A percentile compares a stretch with the other conserved stretches of the same genome.
These are phyloP conservation scores for Fusarium cyanostomum DNA, from an alignment of 2,329 filamentous ascomycete species.

Conservation along the genomic window DNA sequence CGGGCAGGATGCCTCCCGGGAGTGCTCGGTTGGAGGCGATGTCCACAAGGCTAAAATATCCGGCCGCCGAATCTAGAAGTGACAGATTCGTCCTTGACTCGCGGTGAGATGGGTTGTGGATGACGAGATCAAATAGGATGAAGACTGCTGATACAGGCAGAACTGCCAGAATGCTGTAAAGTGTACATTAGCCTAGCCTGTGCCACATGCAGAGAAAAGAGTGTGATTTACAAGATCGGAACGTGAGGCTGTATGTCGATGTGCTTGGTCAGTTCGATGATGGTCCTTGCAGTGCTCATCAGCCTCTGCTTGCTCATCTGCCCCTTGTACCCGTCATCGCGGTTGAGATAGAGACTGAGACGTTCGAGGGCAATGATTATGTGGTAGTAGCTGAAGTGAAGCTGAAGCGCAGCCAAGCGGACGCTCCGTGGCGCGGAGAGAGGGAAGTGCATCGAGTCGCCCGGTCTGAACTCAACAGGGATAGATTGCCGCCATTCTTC, in stretches of 20 bases:
- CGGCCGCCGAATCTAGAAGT: not conserved
- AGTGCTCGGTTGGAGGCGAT: not conserved
- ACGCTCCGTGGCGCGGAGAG: not conserved
- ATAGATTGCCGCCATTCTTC: not conserved
- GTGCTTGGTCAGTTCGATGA: constrained; percentile 48
- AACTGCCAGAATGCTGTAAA: not conserved
- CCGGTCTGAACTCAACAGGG: not conserved
- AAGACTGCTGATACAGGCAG: not conserved
- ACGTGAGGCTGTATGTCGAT: constrained; percentile 48
- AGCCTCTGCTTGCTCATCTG: not conserved
- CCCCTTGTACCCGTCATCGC: not conserved
- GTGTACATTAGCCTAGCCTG: too few species aligned
- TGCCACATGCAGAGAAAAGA: not conserved
- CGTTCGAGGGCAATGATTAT: not conserved
- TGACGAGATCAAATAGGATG: not conserved
- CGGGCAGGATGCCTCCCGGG: not conserved
- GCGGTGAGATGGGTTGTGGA: not conserved
- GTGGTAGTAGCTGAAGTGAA: not conserved
- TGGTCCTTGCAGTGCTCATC: constrained; percentile 37
- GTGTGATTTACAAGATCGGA: constrained; percentile 45
- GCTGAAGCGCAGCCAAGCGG: not conserved
- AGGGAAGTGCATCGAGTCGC: not conserved
- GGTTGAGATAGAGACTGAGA: not conserved
- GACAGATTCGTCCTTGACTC: not conserved
- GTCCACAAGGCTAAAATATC: not conserved